Evolutionary conservation across 768 basidiomycete species (phyloP).

Genomic region (Tylopilus subfusipes): DNA sequence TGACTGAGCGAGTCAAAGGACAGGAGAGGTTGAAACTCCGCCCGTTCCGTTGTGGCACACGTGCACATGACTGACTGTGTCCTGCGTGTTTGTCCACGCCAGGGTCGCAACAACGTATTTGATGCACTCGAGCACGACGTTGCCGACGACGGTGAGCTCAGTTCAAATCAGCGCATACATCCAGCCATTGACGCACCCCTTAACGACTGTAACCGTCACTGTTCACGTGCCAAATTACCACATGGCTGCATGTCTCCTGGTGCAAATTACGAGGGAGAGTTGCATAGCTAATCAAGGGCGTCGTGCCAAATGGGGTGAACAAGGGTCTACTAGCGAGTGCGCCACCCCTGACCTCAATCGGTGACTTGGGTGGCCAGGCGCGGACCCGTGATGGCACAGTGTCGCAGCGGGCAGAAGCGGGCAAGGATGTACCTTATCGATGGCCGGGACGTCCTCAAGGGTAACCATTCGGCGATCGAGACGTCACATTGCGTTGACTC

Average conservation of each 20-base stretch:
- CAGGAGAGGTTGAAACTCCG: conserved; percentile 34
- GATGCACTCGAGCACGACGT: conserved; percentile 1
- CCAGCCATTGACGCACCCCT: not conserved
- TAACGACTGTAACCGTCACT: conserved; percentile 2
- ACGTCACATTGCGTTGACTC: conserved; percentile 19
- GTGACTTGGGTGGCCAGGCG: not conserved
- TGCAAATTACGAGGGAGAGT: conserved; percentile 4
- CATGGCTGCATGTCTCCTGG: conserved; percentile 6
- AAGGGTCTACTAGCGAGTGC: conserved; percentile 1
- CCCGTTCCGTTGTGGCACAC: conserved; percentile 24
- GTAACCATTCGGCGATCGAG: not conserved
- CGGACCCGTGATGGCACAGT: not conserved
- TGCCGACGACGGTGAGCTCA: conserved; percentile 3
- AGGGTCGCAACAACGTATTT: not conserved
- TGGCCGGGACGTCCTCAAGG: not conserved
- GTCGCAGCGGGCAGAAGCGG: not conserved
- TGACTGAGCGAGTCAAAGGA: conserved; percentile 24
- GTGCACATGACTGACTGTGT: not conserved
- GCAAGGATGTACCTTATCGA: not conserved
- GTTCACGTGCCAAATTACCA: conserved; percentile 11
- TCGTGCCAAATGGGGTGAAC: conserved; percentile 13
- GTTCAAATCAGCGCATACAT: conserved; percentile 1
- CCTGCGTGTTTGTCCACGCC: not conserved
- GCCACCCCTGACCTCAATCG: not conserved
- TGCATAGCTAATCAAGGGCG: not conserved